Evolutionary conservation across 805 yeast genomes (phyloP).

Genomic region (Hanseniaspora taiwanica): DNA sequence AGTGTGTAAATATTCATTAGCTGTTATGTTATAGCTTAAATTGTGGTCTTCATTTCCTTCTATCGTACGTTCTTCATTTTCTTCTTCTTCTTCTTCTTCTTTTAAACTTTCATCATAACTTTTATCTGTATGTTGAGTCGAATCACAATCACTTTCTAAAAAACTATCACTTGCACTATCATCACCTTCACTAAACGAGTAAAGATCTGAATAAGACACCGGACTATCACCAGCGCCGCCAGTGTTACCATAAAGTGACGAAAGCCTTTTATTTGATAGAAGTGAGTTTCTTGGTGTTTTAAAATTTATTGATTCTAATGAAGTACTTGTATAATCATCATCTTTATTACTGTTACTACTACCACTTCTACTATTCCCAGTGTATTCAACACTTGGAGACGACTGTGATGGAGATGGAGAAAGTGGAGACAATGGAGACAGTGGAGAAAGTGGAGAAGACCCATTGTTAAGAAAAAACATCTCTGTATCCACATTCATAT

Average conservation of each 20-base stretch:
- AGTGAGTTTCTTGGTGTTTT: not conserved
- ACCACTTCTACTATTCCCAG: not conserved
- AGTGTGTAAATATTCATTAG: constrained; percentile 3
- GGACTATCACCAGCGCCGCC: not conserved
- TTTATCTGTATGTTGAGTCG: not conserved
- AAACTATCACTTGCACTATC: constrained; percentile 3
- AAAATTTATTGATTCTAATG: too few species aligned
- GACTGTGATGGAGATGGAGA: constrained; percentile 9
- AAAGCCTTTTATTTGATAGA: not conserved
- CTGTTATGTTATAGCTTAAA: constrained; percentile 5
- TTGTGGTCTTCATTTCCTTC: not conserved
- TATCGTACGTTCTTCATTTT: not conserved
- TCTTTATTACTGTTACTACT: not conserved
- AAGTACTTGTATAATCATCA: too few species aligned
- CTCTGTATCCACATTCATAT: constrained; percentile 52
- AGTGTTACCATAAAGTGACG: too few species aligned
- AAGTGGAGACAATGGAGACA: too few species aligned
- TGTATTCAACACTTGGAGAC: constrained; percentile 3
- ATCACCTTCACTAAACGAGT: constrained; percentile 4
- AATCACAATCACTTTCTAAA: not conserved
- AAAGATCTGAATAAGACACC: not conserved
- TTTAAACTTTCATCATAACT: not conserved
- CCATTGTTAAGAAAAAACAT: constrained; percentile 21
- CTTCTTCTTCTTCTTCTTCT: not conserved
- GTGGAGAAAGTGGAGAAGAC: too few species aligned